Evolutionary conservation across 306 rosid species (phyloP), one percentile per base, ranked within the genome.

Genomic region (Sophora flavescens): DNA sequence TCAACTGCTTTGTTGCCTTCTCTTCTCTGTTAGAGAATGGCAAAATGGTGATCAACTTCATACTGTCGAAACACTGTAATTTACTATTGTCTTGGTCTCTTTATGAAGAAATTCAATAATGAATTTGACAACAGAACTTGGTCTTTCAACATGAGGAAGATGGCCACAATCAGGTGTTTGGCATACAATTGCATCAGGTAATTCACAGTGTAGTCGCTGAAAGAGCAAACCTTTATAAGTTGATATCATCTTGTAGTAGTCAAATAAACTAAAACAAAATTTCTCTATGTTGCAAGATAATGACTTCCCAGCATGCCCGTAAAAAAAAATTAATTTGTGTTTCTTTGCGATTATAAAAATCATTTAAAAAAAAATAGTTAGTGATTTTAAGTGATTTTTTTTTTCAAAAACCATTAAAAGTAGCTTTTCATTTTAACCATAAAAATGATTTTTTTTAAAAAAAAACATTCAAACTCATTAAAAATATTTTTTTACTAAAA

Each of bases 141-240:
- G 96, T 76, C 69, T 90, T 75, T 92, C 91, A n/a, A 88, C 91
- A 45, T 89, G 92, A 64, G 97, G 96, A 74, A 92, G 44, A 68
- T 92, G 96, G 14, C 96, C 93, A 15, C 97, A 92, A 38, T 84
- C 80, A 10, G 91, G 84, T 72, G 88, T 83, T 72, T 84, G 93
- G 54, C 84, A 87, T 77, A 90, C 6, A 41, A 81, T 65, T 63
- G 90, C 93, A 68, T 86, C 84, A 75, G 93, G 83, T 77, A 90
- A 70, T 64, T 90, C 93, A 16, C 86, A 80, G 79, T 87, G 95
- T 82, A 92, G 63, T 78, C 84, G 85, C 96, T 90, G 92, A 82
- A 72, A 70, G 48, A 54, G 56, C 44, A 48, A 12, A 68, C 13
- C n/a, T 61, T 61, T 35, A 22, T 10, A 59, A 13, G 45, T 18